A percentile compares a stretch with the other conserved stretches of the same genome.
Evolutionary conservation across 768 basidiomycete genomes (phyloP).

Genomic region (Cantharellus cinnabarinus): DNA sequence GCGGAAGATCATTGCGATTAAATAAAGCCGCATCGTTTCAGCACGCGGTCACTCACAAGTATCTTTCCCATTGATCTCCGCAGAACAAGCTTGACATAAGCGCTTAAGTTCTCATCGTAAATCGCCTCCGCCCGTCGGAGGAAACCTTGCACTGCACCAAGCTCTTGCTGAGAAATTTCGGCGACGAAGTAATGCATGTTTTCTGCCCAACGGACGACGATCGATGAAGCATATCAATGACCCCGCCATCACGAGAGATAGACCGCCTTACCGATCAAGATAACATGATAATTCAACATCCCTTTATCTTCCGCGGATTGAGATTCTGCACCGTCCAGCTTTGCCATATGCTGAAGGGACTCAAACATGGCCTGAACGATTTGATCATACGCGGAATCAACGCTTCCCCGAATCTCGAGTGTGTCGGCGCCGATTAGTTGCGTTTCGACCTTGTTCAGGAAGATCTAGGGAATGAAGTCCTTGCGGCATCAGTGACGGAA

Average conservation of each 20-base stretch:
- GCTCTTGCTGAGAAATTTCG: conserved; percentile 53
- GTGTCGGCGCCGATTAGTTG: conserved; percentile 63
- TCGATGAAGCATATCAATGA: background rate
- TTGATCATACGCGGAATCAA: conserved; percentile 70
- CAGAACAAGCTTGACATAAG: conserved; percentile 74
- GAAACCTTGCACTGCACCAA: conserved; percentile 40
- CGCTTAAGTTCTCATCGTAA: conserved; percentile 73
- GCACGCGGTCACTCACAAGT: conserved; percentile 34
- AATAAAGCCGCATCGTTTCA: background rate
- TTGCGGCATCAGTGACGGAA: background rate
- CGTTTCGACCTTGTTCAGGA: conserved; percentile 61
- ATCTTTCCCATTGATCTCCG: conserved; percentile 72
- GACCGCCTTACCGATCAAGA: conserved; percentile 58
- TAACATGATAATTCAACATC: conserved; percentile 88
- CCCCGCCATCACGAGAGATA: background rate
- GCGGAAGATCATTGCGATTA: background rate
- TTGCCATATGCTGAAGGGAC: conserved; percentile 85
- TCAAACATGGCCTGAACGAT: conserved; percentile 87
- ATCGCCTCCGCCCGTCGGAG: conserved; percentile 54
- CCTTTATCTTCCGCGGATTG: conserved; percentile 72
- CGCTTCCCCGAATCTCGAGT: conserved; percentile 53
- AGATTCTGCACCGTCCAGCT: conserved; percentile 58
- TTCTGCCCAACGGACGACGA: conserved; percentile 27
- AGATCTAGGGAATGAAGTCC: conserved; percentile 19
- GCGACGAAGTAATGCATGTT: conserved; percentile 92